These are phyloP conservation scores for Oryza meridionalis DNA, from an alignment of 176 grass and related monocot species.

Conservation along the genomic window DNA sequence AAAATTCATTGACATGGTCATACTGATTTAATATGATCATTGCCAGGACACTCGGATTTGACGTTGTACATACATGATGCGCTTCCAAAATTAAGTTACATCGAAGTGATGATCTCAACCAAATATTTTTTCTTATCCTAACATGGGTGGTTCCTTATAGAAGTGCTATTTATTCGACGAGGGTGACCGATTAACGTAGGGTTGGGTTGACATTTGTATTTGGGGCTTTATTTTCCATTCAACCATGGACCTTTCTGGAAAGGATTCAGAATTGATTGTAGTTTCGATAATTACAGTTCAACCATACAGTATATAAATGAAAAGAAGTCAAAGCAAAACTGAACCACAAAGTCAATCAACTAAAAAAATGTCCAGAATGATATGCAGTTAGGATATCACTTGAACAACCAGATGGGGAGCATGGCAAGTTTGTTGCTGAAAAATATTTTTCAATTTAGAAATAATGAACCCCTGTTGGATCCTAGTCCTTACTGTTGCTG, in stretches of 20 bases:
- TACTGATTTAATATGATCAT: no score
- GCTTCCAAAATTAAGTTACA: conserved; percentile 14
- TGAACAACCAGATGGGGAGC: background rate
- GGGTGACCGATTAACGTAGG: background rate
- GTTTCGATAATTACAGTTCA: background rate
- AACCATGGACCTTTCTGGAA: background rate
- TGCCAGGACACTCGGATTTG: no score
- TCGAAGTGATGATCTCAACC: conserved; percentile 30
- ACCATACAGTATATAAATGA: background rate
- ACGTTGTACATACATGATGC: background rate
- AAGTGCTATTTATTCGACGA: background rate
- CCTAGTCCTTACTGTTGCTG: background rate
- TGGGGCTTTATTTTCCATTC: background rate
- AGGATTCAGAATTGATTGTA: background rate
- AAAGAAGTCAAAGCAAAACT: background rate
- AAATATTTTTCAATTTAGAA: background rate
- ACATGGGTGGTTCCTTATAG: background rate
- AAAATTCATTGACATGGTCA: no score
- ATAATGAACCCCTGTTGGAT: background rate
- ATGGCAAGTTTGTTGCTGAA: background rate
- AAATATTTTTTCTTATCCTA: conserved; percentile 38
- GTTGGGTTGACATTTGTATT: conserved; percentile 37
- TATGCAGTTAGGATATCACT: background rate
- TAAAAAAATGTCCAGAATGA: background rate
- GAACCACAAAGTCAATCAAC: background rate